A percentile compares a stretch with the other conserved stretches of the same genome.
These are phyloP conservation scores for Aspergillus eucalypticola DNA, from an alignment of 2,329 filamentous ascomycete species.

Conservation along the genomic window DNA sequence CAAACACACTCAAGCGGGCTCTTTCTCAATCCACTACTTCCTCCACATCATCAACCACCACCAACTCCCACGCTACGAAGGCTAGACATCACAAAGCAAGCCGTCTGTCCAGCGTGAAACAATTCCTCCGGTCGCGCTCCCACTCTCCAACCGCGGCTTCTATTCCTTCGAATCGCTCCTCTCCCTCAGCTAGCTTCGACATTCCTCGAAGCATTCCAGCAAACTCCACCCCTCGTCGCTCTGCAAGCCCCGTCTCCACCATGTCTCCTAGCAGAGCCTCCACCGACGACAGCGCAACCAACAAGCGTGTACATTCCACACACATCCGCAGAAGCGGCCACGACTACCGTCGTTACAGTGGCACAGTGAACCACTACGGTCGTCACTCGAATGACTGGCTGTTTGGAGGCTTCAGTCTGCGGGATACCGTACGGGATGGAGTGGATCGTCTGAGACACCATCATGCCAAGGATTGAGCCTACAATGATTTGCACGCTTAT, in stretches of 20 bases:
- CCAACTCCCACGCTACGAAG: not conserved
- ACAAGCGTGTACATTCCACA: slow-evolving; percentile 20
- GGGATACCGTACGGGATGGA: slow-evolving; percentile 47
- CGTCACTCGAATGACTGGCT: slow-evolving; percentile 56
- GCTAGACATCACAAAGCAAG: slow-evolving; percentile 12
- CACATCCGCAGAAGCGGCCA: slow-evolving; percentile 29
- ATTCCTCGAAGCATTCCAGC: slow-evolving; percentile 14
- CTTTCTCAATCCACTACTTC: slow-evolving; percentile 24
- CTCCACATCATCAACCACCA: slow-evolving; percentile 13
- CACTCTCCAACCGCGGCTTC: slow-evolving; percentile 1
- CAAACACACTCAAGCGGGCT: slow-evolving; percentile 5
- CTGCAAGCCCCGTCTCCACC: slow-evolving; percentile 19
- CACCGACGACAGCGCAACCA: slow-evolving; percentile 17
- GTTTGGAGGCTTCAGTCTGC: slow-evolving; percentile 51
- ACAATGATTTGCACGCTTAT: not conserved
- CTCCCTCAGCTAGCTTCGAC: slow-evolving; percentile 6
- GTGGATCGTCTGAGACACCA: slow-evolving; percentile 34
- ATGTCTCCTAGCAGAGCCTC: slow-evolving; percentile 23
- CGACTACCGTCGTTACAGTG: slow-evolving; percentile 42
- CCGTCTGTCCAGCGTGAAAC: not conserved
- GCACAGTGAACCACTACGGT: slow-evolving; percentile 48
- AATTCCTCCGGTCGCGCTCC: slow-evolving; percentile 11
- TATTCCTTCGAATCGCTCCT: slow-evolving; percentile 17
- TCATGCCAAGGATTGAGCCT: slow-evolving; percentile 16
- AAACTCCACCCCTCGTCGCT: slow-evolving; percentile 12